Percentiles rank a stretch among this genome's conserved stretches.
Evolutionary conservation across 169 alveolate species (phyloP).

Genomic region (Sarcocystis neurona): DNA sequence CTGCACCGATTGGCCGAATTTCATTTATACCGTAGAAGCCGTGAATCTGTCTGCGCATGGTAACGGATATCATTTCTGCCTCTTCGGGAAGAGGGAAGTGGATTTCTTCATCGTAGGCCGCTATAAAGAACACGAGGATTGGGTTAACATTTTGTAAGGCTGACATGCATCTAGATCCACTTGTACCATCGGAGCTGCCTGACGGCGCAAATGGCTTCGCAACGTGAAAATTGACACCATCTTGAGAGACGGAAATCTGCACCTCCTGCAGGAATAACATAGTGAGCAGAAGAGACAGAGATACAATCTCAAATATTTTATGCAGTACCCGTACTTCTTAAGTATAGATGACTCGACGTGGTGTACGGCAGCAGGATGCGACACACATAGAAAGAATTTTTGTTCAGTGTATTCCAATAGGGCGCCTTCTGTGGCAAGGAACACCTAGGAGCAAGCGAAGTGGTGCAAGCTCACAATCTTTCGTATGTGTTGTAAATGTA

Average conservation of each 20-base stretch:
- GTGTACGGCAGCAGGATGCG: too few species aligned
- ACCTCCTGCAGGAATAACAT: too few species aligned
- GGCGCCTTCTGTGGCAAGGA: too few species aligned
- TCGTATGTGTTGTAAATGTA: too few species aligned
- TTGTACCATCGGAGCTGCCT: constrained; percentile 73
- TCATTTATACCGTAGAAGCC: constrained; percentile 88
- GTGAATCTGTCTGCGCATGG: constrained; percentile 79
- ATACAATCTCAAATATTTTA: not conserved
- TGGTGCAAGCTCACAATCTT: too few species aligned
- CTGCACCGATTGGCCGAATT: constrained; percentile 84
- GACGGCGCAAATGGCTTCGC: constrained; percentile 82
- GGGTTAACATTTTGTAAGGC: constrained; percentile 7
- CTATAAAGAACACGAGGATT: constrained; percentile 58
- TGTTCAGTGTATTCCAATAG: too few species aligned
- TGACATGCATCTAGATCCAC: constrained; percentile 13
- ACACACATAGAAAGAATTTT: too few species aligned
- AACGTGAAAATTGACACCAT: constrained; percentile 78
- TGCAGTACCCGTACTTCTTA: too few species aligned
- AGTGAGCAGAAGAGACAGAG: too few species aligned
- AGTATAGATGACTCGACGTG: too few species aligned
- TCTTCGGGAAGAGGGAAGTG: constrained; percentile 71
- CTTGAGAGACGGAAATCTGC: constrained; percentile 79
- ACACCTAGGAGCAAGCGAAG: too few species aligned
- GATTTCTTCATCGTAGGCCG: constrained; percentile 75
- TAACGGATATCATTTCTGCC: constrained; percentile 77